Percentiles rank a stretch among this genome's conserved stretches.
phyloP scores from a whole-genome alignment of 2,329 filamentous ascomycete genomes.

The Sporothrix inflata region DNA sequence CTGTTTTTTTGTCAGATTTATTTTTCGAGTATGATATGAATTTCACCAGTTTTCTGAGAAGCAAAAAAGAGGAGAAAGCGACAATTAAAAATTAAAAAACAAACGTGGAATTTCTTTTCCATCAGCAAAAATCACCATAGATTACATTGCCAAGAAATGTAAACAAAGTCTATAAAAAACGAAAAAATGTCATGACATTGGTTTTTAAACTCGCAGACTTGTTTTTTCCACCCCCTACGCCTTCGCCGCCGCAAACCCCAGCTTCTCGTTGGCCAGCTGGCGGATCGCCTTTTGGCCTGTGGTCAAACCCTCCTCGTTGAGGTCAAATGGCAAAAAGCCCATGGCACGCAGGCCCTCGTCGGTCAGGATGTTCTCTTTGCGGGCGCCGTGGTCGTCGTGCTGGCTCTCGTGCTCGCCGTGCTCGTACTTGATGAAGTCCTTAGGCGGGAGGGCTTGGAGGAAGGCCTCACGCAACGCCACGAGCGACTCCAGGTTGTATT shows the following conservation, averaged over 20 bases:
- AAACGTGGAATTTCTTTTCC: too few relatives aligned
- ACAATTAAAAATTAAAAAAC: too few relatives aligned
- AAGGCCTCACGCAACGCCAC: neutral
- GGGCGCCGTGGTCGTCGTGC: constrained; percentile 8
- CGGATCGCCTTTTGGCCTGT: neutral
- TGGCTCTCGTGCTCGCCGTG: constrained; percentile 7
- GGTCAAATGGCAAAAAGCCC: constrained; percentile 8
- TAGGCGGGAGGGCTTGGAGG: neutral
- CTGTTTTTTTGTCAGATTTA: too few relatives aligned
- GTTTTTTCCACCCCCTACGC: neutral
- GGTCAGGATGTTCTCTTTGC: neutral
- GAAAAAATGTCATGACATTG: too few relatives aligned
- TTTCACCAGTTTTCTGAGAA: too few relatives aligned
- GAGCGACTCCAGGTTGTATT: neutral
- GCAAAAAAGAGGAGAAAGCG: too few relatives aligned
- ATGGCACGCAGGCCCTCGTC: constrained; percentile 6
- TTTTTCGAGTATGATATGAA: too few relatives aligned
- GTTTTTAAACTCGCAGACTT: too few relatives aligned
- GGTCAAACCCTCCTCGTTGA: neutral
- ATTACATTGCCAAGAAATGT: too few relatives aligned
- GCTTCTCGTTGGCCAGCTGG: constrained; percentile 17
- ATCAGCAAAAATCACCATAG: too few relatives aligned
- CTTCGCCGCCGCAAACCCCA: neutral
- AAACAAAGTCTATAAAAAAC: too few relatives aligned
- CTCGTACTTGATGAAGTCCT: neutral